phyloP scores from a whole-genome alignment of 805 yeast genomes.

The Lachancea kluyveri region DNA sequence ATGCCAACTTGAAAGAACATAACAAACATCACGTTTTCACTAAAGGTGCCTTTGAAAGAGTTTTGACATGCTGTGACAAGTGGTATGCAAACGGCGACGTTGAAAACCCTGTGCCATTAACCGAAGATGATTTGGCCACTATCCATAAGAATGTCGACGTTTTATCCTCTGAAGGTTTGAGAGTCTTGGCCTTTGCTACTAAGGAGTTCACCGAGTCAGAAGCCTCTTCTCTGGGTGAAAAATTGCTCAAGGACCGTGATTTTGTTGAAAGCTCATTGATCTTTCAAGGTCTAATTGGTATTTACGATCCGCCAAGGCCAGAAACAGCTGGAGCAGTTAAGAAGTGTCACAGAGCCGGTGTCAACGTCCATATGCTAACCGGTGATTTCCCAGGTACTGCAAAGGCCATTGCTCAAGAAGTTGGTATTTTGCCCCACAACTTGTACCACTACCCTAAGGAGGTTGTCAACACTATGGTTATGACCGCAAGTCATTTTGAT shows the following conservation, averaged over 20 bases:
- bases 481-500: slow-evolving; percentile 83
- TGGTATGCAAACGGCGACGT: slow-evolving; percentile 43
- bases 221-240: slow-evolving; percentile 22
- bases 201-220: slow-evolving; percentile 28
- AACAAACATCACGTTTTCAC: slow-evolving; percentile 54
- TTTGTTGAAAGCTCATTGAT: slow-evolving; percentile 53
- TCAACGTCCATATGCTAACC: slow-evolving; percentile 96
- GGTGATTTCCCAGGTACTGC: slow-evolving; percentile 92
- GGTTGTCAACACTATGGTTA: slow-evolving; percentile 51
- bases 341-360: slow-evolving; percentile 82
- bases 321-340: slow-evolving; percentile 72
- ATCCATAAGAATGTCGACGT: slow-evolving; percentile 52
- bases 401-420: slow-evolving; percentile 74
- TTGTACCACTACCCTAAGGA: slow-evolving; percentile 32
- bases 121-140: slow-evolving; percentile 39
- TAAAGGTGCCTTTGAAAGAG: slow-evolving; percentile 86
- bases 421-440: slow-evolving; percentile 75
- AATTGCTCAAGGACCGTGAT: slow-evolving; percentile 22
- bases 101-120: slow-evolving; percentile 51
- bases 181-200: slow-evolving; percentile 77
- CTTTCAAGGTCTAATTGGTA: slow-evolving; percentile 84
- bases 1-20: slow-evolving; percentile 38
- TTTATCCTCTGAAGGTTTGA: slow-evolving; percentile 76
- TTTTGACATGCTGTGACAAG: slow-evolving; percentile 54
- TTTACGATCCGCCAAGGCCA: slow-evolving; percentile 96